Conservation (phyloP, 2,329 filamentous ascomycete species). For the Tolypocladium capitatum region DNA sequence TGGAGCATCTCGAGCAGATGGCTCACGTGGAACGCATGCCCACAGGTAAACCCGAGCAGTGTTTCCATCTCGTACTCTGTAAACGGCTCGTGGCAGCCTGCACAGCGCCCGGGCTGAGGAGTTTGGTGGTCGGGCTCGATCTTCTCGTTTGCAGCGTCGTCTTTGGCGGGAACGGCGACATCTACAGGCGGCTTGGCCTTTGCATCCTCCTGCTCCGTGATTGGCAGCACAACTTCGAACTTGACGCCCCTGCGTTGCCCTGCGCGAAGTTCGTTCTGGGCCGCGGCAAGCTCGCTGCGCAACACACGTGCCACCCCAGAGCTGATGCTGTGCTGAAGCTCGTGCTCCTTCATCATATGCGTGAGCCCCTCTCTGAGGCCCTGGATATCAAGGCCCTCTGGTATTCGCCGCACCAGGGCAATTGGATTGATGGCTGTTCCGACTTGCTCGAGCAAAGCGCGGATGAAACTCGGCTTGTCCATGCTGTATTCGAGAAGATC, state of each 20-base stretch:
- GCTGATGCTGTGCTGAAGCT: conserved; percentile 87
- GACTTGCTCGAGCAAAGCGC: conserved; percentile 81
- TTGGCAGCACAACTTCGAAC: conserved; percentile 56
- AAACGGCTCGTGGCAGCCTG: conserved; percentile 42
- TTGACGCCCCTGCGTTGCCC: conserved; percentile 79
- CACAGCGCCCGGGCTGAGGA: conserved; percentile 42
- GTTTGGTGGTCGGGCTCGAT: conserved; percentile 16
- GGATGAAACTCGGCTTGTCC: conserved; percentile 94
- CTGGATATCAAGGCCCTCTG: conserved; percentile 83
- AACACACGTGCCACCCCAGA: conserved; percentile 79
- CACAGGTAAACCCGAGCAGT: conserved; percentile 68
- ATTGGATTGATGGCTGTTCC: conserved; percentile 91
- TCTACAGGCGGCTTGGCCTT: conserved; percentile 25
- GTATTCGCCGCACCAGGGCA: conserved; percentile 76
- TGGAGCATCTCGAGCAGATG: conserved; percentile 50
- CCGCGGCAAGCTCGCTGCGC: conserved; percentile 71
- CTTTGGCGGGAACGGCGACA: conserved; percentile 5
- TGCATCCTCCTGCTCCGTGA: conserved; percentile 28
- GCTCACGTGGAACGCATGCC: conserved; percentile 66
- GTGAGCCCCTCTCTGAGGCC: conserved; percentile 78
- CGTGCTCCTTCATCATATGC: conserved; percentile 88
- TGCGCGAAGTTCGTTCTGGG: conserved; percentile 66
- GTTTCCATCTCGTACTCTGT: conserved; percentile 54
- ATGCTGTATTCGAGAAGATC: conserved; percentile 91
- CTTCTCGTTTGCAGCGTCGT: conserved; percentile 10